Conservation (phyloP, 441 rosid species). For the Erysimum cheiri region DNA sequence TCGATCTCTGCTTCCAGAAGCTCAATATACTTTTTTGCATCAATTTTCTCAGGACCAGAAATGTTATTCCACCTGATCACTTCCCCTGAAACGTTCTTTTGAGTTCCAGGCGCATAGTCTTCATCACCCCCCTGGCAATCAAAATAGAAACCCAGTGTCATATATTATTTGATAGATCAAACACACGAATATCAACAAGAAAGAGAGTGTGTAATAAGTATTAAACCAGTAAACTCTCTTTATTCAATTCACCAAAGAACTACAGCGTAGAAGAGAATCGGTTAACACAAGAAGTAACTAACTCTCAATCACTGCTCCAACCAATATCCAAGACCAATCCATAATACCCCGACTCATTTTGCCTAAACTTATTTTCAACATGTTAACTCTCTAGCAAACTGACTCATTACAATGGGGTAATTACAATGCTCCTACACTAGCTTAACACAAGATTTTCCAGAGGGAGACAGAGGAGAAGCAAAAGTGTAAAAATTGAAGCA, state of each 20-base stretch:
- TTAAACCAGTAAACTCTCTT: background rate
- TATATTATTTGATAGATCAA: slow-evolving; percentile 13
- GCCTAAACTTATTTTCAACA: background rate
- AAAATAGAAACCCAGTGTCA: slow-evolving; percentile 24
- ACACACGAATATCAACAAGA: background rate
- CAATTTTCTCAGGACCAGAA: slow-evolving; percentile 89
- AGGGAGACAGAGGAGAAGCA: background rate
- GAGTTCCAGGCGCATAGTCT: slow-evolving; percentile 91
- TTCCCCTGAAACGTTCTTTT: slow-evolving; percentile 94
- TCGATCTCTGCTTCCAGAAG: slow-evolving; percentile 95
- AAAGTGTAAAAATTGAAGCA: background rate
- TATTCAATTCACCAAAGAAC: slow-evolving; percentile 1
- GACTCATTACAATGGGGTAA: background rate
- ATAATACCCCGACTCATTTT: background rate
- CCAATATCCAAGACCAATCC: background rate
- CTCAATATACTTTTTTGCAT: slow-evolving; percentile 91
- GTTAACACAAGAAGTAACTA: background rate
- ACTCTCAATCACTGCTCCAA: background rate
- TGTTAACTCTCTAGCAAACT: background rate
- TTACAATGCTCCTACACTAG: slow-evolving; percentile 20
- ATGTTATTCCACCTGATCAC: slow-evolving; percentile 90
- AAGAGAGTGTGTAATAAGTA: background rate
- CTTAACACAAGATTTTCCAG: slow-evolving; percentile 5
- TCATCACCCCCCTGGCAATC: slow-evolving; percentile 56
- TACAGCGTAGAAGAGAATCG: background rate